Percentiles rank a stretch among this genome's conserved stretches.
phyloP scores from a whole-genome alignment of 2,329 filamentous ascomycete genomes.

The Pseudogymnoascus sp. region DNA sequence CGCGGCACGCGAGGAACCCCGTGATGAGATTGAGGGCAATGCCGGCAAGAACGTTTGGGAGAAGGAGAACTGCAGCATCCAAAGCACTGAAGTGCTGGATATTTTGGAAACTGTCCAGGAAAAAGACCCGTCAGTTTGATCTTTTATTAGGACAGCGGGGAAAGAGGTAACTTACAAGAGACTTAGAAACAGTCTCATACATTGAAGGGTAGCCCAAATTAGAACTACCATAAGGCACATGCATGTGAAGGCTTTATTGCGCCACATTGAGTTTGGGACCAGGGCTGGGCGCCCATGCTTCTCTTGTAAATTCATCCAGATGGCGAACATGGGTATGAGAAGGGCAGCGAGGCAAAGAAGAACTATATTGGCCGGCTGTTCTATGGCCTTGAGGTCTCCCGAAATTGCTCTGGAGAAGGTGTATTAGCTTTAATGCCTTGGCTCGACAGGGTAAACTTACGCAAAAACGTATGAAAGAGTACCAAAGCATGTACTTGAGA shows the following conservation, averaged over 20 bases:
- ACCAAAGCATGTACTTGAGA: background rate
- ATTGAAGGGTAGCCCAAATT: constrained; percentile 19
- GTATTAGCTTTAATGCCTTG: background rate
- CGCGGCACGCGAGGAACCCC: constrained; percentile 36
- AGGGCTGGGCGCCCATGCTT: constrained; percentile 21
- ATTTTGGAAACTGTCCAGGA: constrained; percentile 37
- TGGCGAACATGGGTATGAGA: constrained; percentile 21
- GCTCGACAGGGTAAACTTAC: background rate
- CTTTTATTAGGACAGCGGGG: background rate
- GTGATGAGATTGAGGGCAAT: constrained; percentile 34
- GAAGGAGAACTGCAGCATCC: constrained; percentile 36
- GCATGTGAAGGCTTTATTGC: constrained; percentile 23
- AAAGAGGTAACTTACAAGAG: background rate
- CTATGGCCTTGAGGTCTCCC: constrained; percentile 3
- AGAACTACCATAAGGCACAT: constrained; percentile 28
- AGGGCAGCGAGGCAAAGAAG: constrained; percentile 22
- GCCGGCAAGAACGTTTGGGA: constrained; percentile 38
- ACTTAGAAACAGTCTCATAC: background rate
- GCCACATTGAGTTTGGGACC: constrained; percentile 30
- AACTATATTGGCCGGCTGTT: constrained; percentile 19
- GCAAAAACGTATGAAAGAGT: background rate
- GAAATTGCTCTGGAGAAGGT: background rate
- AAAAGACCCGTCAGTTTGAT: background rate
- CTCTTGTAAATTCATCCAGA: constrained; percentile 24
- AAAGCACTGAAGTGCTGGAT: constrained; percentile 38